These are phyloP conservation scores for Rubroshorea leprosula DNA, from an alignment of 345 rosid genomes.

Conservation along the genomic window DNA sequence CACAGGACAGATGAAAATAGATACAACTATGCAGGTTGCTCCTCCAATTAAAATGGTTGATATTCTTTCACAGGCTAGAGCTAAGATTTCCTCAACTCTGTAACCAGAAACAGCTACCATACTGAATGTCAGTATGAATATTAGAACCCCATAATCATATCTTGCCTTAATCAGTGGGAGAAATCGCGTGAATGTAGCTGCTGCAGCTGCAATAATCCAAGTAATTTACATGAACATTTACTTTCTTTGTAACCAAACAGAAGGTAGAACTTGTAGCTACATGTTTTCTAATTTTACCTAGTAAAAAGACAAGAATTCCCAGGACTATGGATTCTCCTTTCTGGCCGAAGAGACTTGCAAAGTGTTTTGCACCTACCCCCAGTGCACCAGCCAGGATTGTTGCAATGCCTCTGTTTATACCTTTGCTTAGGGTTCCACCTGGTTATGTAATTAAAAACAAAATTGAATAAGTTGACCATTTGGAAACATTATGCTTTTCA, in stretches of 20 bases:
- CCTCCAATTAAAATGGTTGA: conserved; percentile 69
- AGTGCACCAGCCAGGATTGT: conserved; percentile 56
- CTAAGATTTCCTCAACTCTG: conserved; percentile 46
- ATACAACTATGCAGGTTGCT: conserved; percentile 35
- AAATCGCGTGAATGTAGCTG: conserved; percentile 63
- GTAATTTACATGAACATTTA: background rate
- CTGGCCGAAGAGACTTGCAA: conserved; percentile 52
- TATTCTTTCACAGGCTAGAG: conserved; percentile 45
- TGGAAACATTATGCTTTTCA: too few relatives aligned
- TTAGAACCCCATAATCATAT: conserved; percentile 74
- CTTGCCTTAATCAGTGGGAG: conserved; percentile 69
- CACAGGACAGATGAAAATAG: conserved; percentile 49
- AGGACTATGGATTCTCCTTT: conserved; percentile 59
- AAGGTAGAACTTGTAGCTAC: background rate
- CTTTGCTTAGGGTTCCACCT: conserved; percentile 71
- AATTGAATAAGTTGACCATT: too few relatives aligned
- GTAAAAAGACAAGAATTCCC: conserved; percentile 58
- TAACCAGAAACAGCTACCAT: conserved; percentile 70
- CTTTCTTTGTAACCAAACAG: background rate
- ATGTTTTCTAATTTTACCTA: conserved; percentile 27
- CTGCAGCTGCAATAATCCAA: conserved; percentile 37
- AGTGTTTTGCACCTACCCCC: conserved; percentile 56
- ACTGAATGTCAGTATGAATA: conserved; percentile 75
- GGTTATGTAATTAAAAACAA: conserved; percentile 1
- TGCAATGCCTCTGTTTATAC: conserved; percentile 65